A percentile compares a stretch with the other conserved stretches of the same genome.
phyloP scores from a whole-genome alignment of 2,329 filamentous ascomycete genomes.

The Hymenoscyphus infarciens region DNA sequence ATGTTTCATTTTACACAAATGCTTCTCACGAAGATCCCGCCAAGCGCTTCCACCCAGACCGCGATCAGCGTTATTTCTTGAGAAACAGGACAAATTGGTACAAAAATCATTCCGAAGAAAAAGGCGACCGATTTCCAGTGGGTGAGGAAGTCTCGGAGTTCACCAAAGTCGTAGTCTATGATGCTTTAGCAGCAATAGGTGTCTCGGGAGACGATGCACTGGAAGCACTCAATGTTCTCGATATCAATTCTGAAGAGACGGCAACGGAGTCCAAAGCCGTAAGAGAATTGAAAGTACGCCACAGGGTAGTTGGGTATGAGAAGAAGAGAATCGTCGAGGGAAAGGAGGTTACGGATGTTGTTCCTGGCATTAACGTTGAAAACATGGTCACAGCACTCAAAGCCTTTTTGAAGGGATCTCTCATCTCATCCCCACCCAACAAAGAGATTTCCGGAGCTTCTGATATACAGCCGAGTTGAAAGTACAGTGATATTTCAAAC shows the following conservation, averaged over 20 bases:
- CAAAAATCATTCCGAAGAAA: conserved; percentile 9
- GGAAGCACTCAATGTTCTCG: conserved; percentile 9
- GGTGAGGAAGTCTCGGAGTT: conserved; percentile 26
- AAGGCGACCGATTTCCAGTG: conserved; percentile 12
- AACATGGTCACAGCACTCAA: conserved; percentile 7
- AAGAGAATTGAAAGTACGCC: not conserved
- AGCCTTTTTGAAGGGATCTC: conserved; percentile 14
- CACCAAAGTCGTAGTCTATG: conserved; percentile 29
- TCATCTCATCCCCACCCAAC: not conserved
- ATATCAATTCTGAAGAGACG: not conserved
- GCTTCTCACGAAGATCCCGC: conserved; percentile 13
- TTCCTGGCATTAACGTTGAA: conserved; percentile 5
- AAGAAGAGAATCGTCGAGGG: not conserved
- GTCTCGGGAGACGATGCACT: conserved; percentile 28
- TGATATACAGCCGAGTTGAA: not conserved
- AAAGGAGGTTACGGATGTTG: not conserved
- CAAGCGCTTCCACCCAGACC: conserved; percentile 20
- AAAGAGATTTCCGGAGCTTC: not conserved
- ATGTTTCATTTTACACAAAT: conserved; percentile 26
- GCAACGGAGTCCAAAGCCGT: not conserved
- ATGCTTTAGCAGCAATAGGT: conserved; percentile 31
- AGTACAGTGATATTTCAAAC: not conserved
- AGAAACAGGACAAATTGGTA: conserved; percentile 24
- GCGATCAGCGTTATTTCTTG: conserved; percentile 29
- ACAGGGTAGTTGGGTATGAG: conserved; percentile 13